phyloP scores from a whole-genome alignment of 345 rosid species.

The Populus deltoides region DNA sequence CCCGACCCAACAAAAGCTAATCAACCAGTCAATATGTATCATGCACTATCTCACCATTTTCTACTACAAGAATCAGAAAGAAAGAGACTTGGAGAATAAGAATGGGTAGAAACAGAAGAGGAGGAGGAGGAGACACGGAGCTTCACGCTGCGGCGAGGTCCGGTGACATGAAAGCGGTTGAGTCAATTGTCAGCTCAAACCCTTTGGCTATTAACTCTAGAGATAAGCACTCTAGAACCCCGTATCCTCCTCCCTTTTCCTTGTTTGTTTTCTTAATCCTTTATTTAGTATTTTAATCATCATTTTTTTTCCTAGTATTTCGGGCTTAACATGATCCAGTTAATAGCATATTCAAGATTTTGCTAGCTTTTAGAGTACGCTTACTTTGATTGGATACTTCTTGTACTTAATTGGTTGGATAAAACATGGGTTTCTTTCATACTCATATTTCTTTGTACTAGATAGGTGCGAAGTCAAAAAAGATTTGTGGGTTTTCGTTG shows the following conservation, averaged over 20 bases:
- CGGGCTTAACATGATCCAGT: background rate
- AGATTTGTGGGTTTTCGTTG: background rate
- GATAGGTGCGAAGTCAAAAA: background rate
- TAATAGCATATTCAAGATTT: background rate
- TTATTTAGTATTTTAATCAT: background rate
- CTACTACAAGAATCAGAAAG: background rate
- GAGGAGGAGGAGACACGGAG: slow-evolving; percentile 30
- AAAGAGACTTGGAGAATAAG: too few species aligned
- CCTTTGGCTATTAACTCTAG: slow-evolving; percentile 73
- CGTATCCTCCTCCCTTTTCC: slow-evolving; percentile 56
- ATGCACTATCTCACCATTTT: too few species aligned
- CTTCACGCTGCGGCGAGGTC: slow-evolving; percentile 91
- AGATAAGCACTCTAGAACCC: slow-evolving; percentile 95
- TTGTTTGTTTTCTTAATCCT: background rate
- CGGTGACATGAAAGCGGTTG: slow-evolving; percentile 68
- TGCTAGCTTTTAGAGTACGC: too few species aligned
- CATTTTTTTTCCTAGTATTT: too few species aligned
- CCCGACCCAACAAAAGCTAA: background rate
- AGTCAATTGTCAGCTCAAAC: slow-evolving; percentile 52
- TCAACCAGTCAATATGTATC: too few species aligned
- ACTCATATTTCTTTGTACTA: background rate
- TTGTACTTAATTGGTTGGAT: background rate
- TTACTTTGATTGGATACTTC: background rate
- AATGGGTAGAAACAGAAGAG: background rate
- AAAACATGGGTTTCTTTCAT: background rate